Evolutionary conservation across 306 rosid genomes (phyloP), one percentile per base, ranked within the genome.

Genomic region (Adenanthera pavonina): DNA sequence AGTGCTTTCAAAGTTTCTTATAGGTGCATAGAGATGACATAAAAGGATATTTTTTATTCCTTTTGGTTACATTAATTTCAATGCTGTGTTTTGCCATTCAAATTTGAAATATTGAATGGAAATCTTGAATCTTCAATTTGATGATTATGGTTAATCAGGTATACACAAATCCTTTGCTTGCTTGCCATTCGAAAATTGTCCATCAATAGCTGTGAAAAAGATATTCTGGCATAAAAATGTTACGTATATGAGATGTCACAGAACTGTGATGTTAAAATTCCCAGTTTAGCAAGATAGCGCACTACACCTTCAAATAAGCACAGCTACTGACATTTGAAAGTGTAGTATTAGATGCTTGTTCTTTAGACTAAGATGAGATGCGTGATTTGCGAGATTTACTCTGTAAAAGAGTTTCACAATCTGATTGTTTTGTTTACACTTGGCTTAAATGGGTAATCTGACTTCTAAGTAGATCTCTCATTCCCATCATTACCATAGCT

Each of bases 1-100:
- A 56, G 65, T 75, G 60, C 62, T 43, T 51, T 48, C 46, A 74
- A 67, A 40, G 75, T 59, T 43, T 33, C 15, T 25, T 60, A 36
- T 8, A 0, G 4, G 10, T 7, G 4, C 8, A 7, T 11, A 12
- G 4, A 0, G 30, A 54, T 54, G n/a, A 61, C 43, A 2, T 16
- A 25, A 60, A 25, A 60, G 38, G 14, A 13, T 7, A 25, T 6
- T 60, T 5, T 41, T 60, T 20, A 3, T 25, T 30, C 4, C 10
- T 11, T 30, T 30, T 11, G 16, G 15, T 19, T n/a, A 11, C 53
- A 43, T 64, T 75, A 60, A 69, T 78, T 74, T 61, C 81, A 7
- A 41, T 49, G 8, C 20, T 72, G 9, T 53, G 13, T 7, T 38
- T 43, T 43, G 46, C 46, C 46, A 7, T 56, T 56, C 62, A 33